Evolutionary conservation across 2,329 filamentous ascomycete genomes (phyloP), one percentile per base, ranked within the genome.

Genomic region (Xylaria sp.): DNA sequence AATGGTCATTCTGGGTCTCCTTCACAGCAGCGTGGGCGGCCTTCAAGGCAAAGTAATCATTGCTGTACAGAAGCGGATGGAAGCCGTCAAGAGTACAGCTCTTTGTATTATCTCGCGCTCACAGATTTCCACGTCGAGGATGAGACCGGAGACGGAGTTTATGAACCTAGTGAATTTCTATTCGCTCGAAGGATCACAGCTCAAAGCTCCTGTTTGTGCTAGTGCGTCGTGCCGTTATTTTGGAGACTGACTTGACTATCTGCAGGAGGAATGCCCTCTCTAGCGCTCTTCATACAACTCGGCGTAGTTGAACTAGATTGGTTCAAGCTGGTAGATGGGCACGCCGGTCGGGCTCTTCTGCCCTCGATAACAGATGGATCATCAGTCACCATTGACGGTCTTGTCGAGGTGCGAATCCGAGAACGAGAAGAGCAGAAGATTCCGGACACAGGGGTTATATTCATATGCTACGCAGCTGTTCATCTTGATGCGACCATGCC

Each of bases 191-290:
- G 64, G 62, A 66, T 66, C 51, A 66, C 15, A 51, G 51, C 62
- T 51, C 57, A 18, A 50, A 66, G 62, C 41, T 66, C 64, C 20
- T 57, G 64, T 62, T 56, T 56, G 58, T 61, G 39, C 41, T 51
- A 51, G 64, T 56, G 58, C 50, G 51, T 51, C 12, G 50, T 57
- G 51, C 44, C 25, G 50, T 41, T 61, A 60, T 41, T 20, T 51
- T 62, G 18, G 50, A 51, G 37, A 61, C 57, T 62, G 5, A 66
- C 31, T 41, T 15, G 41, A 56, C 51, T 7, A 25, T 62, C 31
- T 51, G 18, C 41, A 66, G 58, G 64, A 51, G 57, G 57, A 66
- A 66, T 66, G 64, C 64, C 64, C 18, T 66, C 64, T 62, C 64
- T 58, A 57, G 31, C 8, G 41, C 51, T 51, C 41, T 10, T 41